Evolutionary conservation across 1,139 yeast genomes (phyloP).

Genomic region (Scheffersomyces illinoinensis): DNA sequence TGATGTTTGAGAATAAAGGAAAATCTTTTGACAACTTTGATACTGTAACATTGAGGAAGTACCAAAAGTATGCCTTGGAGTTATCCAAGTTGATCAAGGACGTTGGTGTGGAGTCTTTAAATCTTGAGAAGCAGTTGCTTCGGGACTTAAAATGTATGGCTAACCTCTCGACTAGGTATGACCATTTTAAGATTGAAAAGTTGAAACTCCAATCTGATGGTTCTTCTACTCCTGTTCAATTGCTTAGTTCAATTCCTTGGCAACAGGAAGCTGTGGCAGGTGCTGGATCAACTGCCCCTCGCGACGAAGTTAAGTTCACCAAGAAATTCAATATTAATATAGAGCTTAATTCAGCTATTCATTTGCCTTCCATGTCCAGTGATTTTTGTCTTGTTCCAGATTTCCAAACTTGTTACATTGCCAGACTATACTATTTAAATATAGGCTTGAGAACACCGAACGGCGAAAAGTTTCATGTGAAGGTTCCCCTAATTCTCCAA

Average conservation of each 20-base stretch:
- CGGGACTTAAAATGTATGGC: conserved; percentile 37
- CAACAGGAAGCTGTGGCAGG: conserved; percentile 16
- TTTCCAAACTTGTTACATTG: conserved; percentile 37
- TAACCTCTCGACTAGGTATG: conserved; percentile 29
- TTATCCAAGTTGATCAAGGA: conserved; percentile 27
- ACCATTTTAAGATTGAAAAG: conserved; percentile 18
- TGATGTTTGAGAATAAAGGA: conserved; percentile 36
- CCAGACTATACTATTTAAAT: conserved; percentile 36
- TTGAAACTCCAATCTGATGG: neutral
- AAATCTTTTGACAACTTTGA: conserved; percentile 34
- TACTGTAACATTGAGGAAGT: conserved; percentile 28
- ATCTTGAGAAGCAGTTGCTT: conserved; percentile 25
- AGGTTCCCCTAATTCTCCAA: conserved; percentile 34
- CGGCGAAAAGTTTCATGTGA: conserved; percentile 27
- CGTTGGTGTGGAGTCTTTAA: conserved; percentile 24
- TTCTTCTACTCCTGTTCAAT: conserved; percentile 10
- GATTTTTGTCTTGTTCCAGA: conserved; percentile 40
- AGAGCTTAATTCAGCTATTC: conserved; percentile 19
- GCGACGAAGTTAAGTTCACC: conserved; percentile 17
- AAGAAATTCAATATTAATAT: conserved; percentile 23
- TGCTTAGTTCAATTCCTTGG: conserved; percentile 22
- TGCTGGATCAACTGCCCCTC: conserved; percentile 10
- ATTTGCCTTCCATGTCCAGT: conserved; percentile 5
- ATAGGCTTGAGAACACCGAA: conserved; percentile 30
- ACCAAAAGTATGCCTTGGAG: conserved; percentile 35